Base-by-base conservation (phyloP, 2,329 filamentous ascomycete genomes). In the Kalaharituber pfeilii region DNA sequence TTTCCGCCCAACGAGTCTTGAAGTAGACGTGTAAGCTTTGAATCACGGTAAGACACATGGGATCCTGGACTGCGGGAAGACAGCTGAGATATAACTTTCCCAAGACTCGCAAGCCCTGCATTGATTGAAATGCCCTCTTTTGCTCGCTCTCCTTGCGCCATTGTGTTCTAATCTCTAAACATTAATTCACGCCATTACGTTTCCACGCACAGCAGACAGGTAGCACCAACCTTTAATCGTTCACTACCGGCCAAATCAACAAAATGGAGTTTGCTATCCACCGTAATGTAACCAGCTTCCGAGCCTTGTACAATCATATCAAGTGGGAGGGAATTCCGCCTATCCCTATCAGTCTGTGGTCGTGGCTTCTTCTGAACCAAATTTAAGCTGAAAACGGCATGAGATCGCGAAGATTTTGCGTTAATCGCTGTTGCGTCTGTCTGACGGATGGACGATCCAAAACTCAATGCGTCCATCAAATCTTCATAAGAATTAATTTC, bases 101-200 rank as follows among this genome's bases (percentile, higher is more conserved):
- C 91, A 25, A 98, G 74, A 57, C 88, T 89, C 50, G 91, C 91
- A 57, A 98, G 77, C 56, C 91, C 91, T 36, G 85, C 91, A 65
- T 98, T 98, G 73, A 98, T 98, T 11, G 89, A 94, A 57, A 98
- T 98, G 62, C 91, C 91, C 69, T 98, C 91, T 67, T 81, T 89
- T 36, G 91, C 91, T 55, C 91, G 79, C 63, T 96, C 91, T 44
- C 91, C 91, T 59, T 94, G 88, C 0, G 91, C 91, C 29, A 87
- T 86, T 0, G 91, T 98, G 64, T 98, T 96, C 72, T 64, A 42
- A 50, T 15, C 5, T n/a, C n/a, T n/a, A n/a, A n/a, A n/a, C n/a
- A n/a, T n/a, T n/a, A n/a, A n/a, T n/a, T n/a, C n/a, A n/a, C n/a
- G n/a, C n/a, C n/a, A n/a, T n/a, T n/a, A n/a, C n/a, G n/a, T n/a